These are phyloP conservation scores for Saccharomycopsis selenospora DNA, from an alignment of 805 yeast genomes.

Conservation along the genomic window DNA sequence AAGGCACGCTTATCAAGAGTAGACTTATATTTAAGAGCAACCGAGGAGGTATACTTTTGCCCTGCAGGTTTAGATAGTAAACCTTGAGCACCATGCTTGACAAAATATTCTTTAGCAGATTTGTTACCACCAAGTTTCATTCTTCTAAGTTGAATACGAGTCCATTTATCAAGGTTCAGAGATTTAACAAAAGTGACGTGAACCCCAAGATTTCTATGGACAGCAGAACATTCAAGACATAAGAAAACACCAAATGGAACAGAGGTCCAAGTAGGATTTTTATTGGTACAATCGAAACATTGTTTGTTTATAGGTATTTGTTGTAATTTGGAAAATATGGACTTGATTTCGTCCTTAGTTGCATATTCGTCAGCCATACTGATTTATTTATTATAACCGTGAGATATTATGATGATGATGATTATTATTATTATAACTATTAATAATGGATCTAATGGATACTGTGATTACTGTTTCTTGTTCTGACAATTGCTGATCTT, in stretches of 20 bases:
- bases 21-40: constrained; percentile 75
- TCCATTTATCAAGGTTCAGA: constrained; percentile 90
- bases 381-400: too few species aligned
- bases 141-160: constrained; percentile 78
- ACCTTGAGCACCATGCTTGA: constrained; percentile 79
- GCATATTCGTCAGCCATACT: constrained; percentile 32
- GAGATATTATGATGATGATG: too few species aligned
- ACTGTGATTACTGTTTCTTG: too few species aligned
- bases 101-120: constrained; percentile 72
- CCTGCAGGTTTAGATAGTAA: constrained; percentile 56
- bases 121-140: constrained; percentile 94
- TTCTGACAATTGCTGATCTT: too few species aligned
- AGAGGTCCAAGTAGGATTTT: constrained; percentile 98
- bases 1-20: constrained; percentile 65
- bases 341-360: constrained; percentile 59
- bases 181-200: constrained; percentile 94
- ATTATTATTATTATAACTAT: too few species aligned
- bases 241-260: constrained; percentile 90
- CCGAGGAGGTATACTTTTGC: constrained; percentile 71
- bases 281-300: constrained; percentile 91
- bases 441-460: too few species aligned
- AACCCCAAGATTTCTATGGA: constrained; percentile 92
- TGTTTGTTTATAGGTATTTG: constrained; percentile 66
- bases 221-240: constrained; percentile 92
- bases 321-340: constrained; percentile 56